Evolutionary conservation across 148 eudicot species (phyloP), one percentile per base, ranked within the genome.

Genomic region (Fagopyrum tataricum): DNA sequence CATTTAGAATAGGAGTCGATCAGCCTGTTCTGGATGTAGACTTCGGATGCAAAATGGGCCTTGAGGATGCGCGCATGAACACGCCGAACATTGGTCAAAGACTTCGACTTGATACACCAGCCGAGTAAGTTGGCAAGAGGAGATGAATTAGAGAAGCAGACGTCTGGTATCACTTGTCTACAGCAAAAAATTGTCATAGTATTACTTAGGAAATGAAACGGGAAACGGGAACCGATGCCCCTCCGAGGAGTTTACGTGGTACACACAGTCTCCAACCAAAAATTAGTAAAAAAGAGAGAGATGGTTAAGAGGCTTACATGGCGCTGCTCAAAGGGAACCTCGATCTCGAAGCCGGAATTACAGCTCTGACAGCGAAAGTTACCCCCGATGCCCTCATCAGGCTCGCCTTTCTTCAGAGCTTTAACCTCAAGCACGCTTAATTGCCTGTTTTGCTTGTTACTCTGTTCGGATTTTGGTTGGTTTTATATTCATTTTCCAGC

Each of bases 241-340:
- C 37, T 31, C 2, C 37, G 37, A 31, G 37, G 37, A 31, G 37
- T 31, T 31, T 31, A 3, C 37, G 0, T 31, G 1, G 37, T 31
- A 31, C 37, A 31, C 37, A 31, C 2, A 31, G 37, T 31, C 37
- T 31, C 1, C 37, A 31, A 31, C 37, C 37, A 31, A 31, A 31
- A 31, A 31, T 31, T 31, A 31, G 37, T 31, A 31, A 31, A 31
- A 3, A 31, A 31, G 37, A 31, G 37, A 31, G 37, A 0, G 1
- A 31, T 31, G 37, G 37, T 31, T 31, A 31, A 31, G 37, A 44
- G 47, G 76, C 88, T 13, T 89, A 93, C 98, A 86, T 96, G 98
- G 52, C 93, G 79, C 81, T 94, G 98, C 76, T 94, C 98, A 20
- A 82, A 94, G 3, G 98, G 98, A 73, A 91, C 98, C 77, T 85